These are phyloP conservation scores for Elongisporangium prolatum DNA, from an alignment of 352 stramenopile genomes.

Conservation along the genomic window DNA sequence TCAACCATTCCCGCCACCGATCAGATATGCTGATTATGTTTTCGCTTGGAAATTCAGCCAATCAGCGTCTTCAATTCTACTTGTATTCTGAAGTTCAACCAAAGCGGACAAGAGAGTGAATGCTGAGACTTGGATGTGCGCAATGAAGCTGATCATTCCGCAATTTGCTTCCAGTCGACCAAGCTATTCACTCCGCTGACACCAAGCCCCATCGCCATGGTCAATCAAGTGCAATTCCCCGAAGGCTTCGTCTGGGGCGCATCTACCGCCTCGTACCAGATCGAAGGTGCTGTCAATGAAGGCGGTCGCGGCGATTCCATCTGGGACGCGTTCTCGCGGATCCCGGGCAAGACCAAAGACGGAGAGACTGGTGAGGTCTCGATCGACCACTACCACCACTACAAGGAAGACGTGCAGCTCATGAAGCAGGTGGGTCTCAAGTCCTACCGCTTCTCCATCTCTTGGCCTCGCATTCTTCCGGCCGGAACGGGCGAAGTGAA, in stretches of 20 bases:
- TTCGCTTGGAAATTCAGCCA: not conserved
- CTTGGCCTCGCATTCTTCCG: constrained; percentile 91
- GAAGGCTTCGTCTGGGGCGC: constrained; percentile 81
- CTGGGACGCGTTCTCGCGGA: constrained; percentile 88
- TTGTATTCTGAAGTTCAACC: not conserved
- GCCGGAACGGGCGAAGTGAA: constrained; percentile 74
- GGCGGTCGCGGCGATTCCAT: constrained; percentile 81
- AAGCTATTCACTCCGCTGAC: not conserved
- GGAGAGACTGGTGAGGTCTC: constrained; percentile 82
- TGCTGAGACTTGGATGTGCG: not conserved
- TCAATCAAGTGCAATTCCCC: constrained; percentile 32
- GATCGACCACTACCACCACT: constrained; percentile 90
- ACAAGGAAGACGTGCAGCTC: constrained; percentile 86
- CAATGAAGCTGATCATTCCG: not conserved
- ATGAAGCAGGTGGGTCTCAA: constrained; percentile 90
- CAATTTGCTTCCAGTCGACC: not conserved
- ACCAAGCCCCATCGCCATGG: constrained; percentile 6
- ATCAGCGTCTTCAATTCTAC: not conserved
- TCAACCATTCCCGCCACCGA: not conserved
- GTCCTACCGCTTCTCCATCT: constrained; percentile 89
- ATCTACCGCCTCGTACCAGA: constrained; percentile 89
- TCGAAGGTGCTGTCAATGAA: constrained; percentile 86
- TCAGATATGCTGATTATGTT: not conserved
- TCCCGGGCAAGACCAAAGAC: constrained; percentile 57
- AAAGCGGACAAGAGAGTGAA: not conserved